These are phyloP conservation scores for Sarocladium kiliense DNA, from an alignment of 2,329 filamentous ascomycete genomes.

Conservation along the genomic window DNA sequence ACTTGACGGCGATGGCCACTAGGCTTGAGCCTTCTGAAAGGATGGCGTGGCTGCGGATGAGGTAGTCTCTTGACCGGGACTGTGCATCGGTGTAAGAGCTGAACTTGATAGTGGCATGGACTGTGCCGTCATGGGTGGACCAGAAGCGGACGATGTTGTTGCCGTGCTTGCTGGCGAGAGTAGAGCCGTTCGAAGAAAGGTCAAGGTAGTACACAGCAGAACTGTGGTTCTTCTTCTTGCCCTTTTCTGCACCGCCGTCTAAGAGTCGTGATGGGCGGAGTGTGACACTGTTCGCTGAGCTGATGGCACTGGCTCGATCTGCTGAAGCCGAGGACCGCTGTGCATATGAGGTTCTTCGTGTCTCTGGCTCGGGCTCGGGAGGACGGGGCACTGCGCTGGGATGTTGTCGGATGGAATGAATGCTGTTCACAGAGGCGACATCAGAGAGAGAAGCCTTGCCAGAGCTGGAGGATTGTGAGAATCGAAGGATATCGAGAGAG, in stretches of 20 bases:
- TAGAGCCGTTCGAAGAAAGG: conserved; percentile 25
- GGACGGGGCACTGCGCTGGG: not conserved
- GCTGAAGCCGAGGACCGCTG: not conserved
- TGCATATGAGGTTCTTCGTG: not conserved
- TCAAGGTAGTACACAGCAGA: conserved; percentile 28
- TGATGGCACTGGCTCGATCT: not conserved
- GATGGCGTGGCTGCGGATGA: conserved; percentile 37
- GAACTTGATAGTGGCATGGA: conserved; percentile 44
- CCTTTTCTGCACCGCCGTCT: conserved; percentile 20
- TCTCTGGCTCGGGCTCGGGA: not conserved
- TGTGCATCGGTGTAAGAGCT: conserved; percentile 33
- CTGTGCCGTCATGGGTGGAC: conserved; percentile 75
- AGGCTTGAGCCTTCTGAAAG: conserved; percentile 32
- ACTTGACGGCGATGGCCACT: conserved; percentile 32
- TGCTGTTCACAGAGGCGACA: conserved; percentile 2
- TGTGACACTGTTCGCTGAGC: conserved; percentile 2
- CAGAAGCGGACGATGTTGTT: conserved; percentile 87
- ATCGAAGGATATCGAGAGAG: conserved; percentile 2
- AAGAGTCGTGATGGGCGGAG: not conserved
- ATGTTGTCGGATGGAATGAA: not conserved
- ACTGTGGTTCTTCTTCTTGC: conserved; percentile 18
- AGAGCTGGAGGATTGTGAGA: conserved; percentile 7
- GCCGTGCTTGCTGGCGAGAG: conserved; percentile 30
- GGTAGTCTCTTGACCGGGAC: conserved; percentile 33
- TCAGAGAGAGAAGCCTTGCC: conserved; percentile 2